Evolutionary conservation across 2,329 filamentous ascomycete species (phyloP).

Genomic region (Tolypocladium paradoxum): DNA sequence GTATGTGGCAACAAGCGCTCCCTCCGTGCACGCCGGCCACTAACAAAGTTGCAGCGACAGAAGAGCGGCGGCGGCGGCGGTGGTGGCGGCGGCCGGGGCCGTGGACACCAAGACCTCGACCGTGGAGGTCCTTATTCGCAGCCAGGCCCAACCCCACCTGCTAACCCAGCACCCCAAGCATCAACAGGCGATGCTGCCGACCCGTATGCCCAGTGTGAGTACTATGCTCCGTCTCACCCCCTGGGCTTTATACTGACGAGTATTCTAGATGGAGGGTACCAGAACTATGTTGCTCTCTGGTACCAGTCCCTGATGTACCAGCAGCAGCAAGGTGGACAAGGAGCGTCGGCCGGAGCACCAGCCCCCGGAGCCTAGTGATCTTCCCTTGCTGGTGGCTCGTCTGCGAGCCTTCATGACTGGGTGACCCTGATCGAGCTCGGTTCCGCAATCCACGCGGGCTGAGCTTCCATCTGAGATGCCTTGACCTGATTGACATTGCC

Average conservation of each 20-base stretch:
- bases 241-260: conserved; percentile 9
- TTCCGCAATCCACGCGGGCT: conserved; percentile 2
- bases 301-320: conserved; percentile 54
- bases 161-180: conserved; percentile 31
- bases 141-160: conserved; percentile 29
- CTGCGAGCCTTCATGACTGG: conserved; percentile 16
- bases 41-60: conserved; percentile 33
- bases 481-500: conserved; percentile 22
- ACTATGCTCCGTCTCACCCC: background rate
- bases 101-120: conserved; percentile 42
- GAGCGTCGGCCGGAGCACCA: conserved; percentile 22
- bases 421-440: conserved; percentile 22
- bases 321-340: conserved; percentile 28
- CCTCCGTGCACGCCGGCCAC: conserved; percentile 1
- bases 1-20: conserved; percentile 37
- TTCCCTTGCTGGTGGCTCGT: conserved; percentile 9
- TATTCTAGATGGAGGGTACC: conserved; percentile 61
- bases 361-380: conserved; percentile 27
- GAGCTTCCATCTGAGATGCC: conserved; percentile 17
- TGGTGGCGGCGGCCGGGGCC: conserved; percentile 27
- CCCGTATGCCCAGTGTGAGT: conserved; percentile 66
- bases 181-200: conserved; percentile 44
- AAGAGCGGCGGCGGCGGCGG: conserved; percentile 42
- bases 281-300: conserved; percentile 72
- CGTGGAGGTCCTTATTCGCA: conserved; percentile 42